Evolutionary conservation across 2,329 filamentous ascomycete species (phyloP).

Genomic region (Tothia fuscella): DNA sequence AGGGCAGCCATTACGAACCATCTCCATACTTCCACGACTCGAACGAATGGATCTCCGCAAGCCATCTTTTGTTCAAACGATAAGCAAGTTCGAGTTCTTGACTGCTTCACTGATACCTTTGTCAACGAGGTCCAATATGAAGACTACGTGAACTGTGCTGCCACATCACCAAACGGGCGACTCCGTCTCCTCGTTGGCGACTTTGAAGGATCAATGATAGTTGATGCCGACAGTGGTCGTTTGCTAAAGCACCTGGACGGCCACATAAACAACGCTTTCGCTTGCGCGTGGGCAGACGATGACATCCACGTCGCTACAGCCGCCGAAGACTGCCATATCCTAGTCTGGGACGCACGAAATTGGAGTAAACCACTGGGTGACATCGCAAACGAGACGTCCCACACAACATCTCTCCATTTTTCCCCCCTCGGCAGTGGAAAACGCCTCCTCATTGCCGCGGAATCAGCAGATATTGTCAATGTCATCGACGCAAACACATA

Average conservation of each 20-base stretch:
- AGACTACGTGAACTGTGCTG: slow-evolving; percentile 59
- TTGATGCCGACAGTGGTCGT: slow-evolving; percentile 54
- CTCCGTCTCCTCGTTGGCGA: slow-evolving; percentile 66
- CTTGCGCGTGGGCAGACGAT: slow-evolving; percentile 69
- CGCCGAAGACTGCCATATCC: slow-evolving; percentile 61
- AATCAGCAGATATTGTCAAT: slow-evolving; percentile 62
- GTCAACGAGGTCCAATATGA: slow-evolving; percentile 43
- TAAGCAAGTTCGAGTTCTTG: slow-evolving; percentile 40
- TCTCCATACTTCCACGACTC: slow-evolving; percentile 39
- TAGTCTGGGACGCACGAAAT: slow-evolving; percentile 64
- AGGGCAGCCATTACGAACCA: slow-evolving; percentile 47
- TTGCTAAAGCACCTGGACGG: slow-evolving; percentile 44
- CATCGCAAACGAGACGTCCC: slow-evolving; percentile 54
- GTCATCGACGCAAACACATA: slow-evolving; percentile 58
- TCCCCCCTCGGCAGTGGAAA: slow-evolving; percentile 58
- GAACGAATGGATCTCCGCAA: slow-evolving; percentile 35
- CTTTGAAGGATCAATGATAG: slow-evolving; percentile 50
- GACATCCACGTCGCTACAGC: slow-evolving; percentile 66
- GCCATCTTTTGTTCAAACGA: slow-evolving; percentile 49
- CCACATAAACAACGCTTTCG: slow-evolving; percentile 61
- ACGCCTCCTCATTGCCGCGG: slow-evolving; percentile 56
- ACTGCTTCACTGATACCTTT: slow-evolving; percentile 46
- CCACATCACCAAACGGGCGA: slow-evolving; percentile 58
- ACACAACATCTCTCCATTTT: slow-evolving; percentile 58
- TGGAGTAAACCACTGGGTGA: slow-evolving; percentile 47